A percentile compares a stretch with the other conserved stretches of the same genome.
Conservation (phyloP, 371 early-diverging fungal genomes). For the Lichtheimia ramosa region DNA sequence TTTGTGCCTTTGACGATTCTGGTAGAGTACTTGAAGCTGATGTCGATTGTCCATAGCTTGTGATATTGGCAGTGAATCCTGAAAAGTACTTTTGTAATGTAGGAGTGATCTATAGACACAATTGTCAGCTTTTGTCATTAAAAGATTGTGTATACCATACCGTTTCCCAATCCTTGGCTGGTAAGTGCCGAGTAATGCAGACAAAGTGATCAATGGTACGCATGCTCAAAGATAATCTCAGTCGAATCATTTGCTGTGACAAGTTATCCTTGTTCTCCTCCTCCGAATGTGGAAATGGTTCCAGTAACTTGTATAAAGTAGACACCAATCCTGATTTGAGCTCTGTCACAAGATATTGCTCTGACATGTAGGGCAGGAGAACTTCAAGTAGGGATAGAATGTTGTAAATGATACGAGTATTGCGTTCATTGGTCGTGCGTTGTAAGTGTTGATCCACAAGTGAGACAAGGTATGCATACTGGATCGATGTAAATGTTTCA, state of each 20-base stretch:
- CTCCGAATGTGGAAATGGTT: slow-evolving; percentile 28
- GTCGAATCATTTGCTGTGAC: slow-evolving; percentile 13
- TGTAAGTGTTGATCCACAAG: slow-evolving; percentile 24
- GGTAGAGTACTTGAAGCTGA: slow-evolving; percentile 14
- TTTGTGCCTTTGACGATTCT: slow-evolving; percentile 33
- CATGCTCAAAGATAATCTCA: slow-evolving; percentile 53
- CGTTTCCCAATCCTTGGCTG: slow-evolving; percentile 58
- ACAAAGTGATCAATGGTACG: slow-evolving; percentile 58
- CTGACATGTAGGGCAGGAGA: slow-evolving; percentile 43
- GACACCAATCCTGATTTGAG: slow-evolving; percentile 50
- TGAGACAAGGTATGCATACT: slow-evolving; percentile 58
- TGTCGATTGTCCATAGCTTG: slow-evolving; percentile 15
- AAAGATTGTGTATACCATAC: slow-evolving; percentile 25
- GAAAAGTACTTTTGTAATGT: slow-evolving; percentile 67
- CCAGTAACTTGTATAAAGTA: slow-evolving; percentile 40
- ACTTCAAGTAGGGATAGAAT: slow-evolving; percentile 40
- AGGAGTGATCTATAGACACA: slow-evolving; percentile 47
- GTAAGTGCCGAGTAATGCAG: slow-evolving; percentile 45
- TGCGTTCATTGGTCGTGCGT: slow-evolving; percentile 17
- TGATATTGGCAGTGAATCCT: slow-evolving; percentile 45
- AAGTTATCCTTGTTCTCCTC: slow-evolving; percentile 14
- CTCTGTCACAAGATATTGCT: slow-evolving; percentile 37
- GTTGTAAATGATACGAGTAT: slow-evolving; percentile 28
- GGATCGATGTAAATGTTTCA: slow-evolving; percentile 64
- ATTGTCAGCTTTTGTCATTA: neutral